phyloP scores from a whole-genome alignment of 495 filamentous ascomycete genomes.

The Cladorrhinum samala region DNA sequence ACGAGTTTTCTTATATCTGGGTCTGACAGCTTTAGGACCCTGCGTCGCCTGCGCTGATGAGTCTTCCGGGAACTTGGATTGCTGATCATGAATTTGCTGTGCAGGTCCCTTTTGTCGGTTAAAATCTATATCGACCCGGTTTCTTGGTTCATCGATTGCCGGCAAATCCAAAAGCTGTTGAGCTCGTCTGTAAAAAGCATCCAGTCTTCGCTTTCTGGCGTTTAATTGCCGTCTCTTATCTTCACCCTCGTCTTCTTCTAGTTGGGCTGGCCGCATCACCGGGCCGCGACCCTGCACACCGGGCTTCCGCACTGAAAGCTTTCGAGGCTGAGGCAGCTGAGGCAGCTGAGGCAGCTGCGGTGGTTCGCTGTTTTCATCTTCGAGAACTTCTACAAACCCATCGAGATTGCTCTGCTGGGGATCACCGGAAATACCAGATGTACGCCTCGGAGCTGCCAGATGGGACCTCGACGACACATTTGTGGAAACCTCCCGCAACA shows the following conservation, averaged over 20 bases:
- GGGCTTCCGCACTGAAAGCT: not conserved
- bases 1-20: slow-evolving; percentile 40
- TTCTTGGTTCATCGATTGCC: slow-evolving; percentile 19
- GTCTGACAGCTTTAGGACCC: slow-evolving; percentile 22
- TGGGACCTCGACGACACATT: slow-evolving; percentile 17
- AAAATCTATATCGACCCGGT: slow-evolving; percentile 19
- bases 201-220: slow-evolving; percentile 39
- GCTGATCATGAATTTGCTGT: not conserved
- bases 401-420: slow-evolving; percentile 31
- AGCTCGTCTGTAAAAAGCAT: slow-evolving; percentile 42
- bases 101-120: not conserved
- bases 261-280: slow-evolving; percentile 37
- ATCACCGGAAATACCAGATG: slow-evolving; percentile 19
- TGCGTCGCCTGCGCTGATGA: slow-evolving; percentile 24
- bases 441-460: not conserved
- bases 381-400: slow-evolving; percentile 25
- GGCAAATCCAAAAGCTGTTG: slow-evolving; percentile 21
- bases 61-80: slow-evolving; percentile 7
- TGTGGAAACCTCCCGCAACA: slow-evolving; percentile 28
- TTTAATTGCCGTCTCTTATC: slow-evolving; percentile 27
- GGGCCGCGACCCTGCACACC: slow-evolving; percentile 2
- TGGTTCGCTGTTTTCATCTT: not conserved
- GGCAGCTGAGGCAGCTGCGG: not conserved
- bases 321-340: slow-evolving; percentile 5
- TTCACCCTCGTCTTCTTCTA: slow-evolving; percentile 37